These are phyloP conservation scores for Fusarium algeriense DNA, from an alignment of 2,329 filamentous ascomycete genomes.

Conservation along the genomic window DNA sequence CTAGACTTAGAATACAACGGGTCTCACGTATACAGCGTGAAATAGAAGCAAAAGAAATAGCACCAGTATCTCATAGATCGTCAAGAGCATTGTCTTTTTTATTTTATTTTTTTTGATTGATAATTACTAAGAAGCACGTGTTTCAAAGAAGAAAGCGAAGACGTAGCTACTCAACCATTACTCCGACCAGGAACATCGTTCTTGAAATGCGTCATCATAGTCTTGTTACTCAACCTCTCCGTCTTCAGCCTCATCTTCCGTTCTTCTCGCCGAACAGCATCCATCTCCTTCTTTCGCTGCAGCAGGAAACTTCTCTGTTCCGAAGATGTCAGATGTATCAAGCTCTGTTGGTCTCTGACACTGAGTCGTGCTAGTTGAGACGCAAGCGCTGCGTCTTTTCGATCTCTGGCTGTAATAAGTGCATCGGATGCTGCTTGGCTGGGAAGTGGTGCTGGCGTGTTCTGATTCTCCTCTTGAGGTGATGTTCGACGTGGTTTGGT, in stretches of 20 bases:
- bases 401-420: constrained; percentile 18
- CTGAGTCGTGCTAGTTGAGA: constrained; percentile 25
- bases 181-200: constrained; percentile 24
- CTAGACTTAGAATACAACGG: not conserved
- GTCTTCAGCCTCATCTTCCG: constrained; percentile 13
- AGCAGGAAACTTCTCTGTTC: constrained; percentile 29
- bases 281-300: constrained; percentile 32
- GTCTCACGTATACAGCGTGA: not conserved
- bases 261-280: constrained; percentile 11
- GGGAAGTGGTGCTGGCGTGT: not conserved
- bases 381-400: constrained; percentile 14
- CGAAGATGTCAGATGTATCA: constrained; percentile 34
- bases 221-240: constrained; percentile 30
- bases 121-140: rapidly evolving
- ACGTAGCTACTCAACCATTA: constrained; percentile 44
- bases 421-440: not conserved
- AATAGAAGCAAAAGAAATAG: too few relatives aligned
- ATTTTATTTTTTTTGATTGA: too few relatives aligned
- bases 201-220: constrained; percentile 26
- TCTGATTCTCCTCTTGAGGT: not conserved
- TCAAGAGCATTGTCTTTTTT: rapidly evolving
- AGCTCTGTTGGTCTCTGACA: constrained; percentile 33
- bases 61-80: rapidly evolving
- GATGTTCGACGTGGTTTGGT: not conserved
- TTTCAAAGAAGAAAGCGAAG: constrained; percentile 41